Evolutionary conservation across 2,329 filamentous ascomycete species (phyloP), one percentile per base, ranked within the genome.

Genomic region (Talaromyces sp.): DNA sequence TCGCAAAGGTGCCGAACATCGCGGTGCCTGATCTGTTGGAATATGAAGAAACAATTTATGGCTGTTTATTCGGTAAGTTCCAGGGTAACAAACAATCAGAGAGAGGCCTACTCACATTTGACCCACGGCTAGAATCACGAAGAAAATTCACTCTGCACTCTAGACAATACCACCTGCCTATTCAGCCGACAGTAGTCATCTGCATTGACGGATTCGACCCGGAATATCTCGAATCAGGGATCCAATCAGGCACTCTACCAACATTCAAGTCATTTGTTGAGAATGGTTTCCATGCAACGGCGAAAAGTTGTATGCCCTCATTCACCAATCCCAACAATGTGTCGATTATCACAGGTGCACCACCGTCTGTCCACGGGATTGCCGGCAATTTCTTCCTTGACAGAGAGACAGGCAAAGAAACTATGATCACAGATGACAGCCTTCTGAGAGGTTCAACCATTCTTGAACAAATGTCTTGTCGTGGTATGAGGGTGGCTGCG

Each of bases 291-390:
- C 75, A 79, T 60, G 69, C 69, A 1, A 77, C 75, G 0, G 79
- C 78, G 0, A 73, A 77, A 45, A 74, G 73, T 52, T 73, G 74
- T 37, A 81, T 82, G 78, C 79, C 79, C 0, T 78, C 79, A 0
- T 77, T 81, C 64, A 81, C 79, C 11, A 81, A 81, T 63, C 77
- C 79, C 3, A 81, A 81, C 71, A 81, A 81, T 62, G 73, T 80
- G 3, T 80, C 77, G 60, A 81, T 81, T 63, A 79, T 82, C 68
- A 81, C 79, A 1, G 79, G 79, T 4, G 73, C 71, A 10, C 77
- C 79, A 1, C 73, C 79, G 0, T 65, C 72, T 3, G 70, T 75
- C 9, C 79, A 82, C 58, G 80, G 80, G 27, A 79, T 81, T 56
- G 72, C 78, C 2, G 79, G 79, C 0, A 82, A 82, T 66, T 82